phyloP scores from a whole-genome alignment of 2,329 filamentous ascomycete species.

The Colletotrichum shisoi region DNA sequence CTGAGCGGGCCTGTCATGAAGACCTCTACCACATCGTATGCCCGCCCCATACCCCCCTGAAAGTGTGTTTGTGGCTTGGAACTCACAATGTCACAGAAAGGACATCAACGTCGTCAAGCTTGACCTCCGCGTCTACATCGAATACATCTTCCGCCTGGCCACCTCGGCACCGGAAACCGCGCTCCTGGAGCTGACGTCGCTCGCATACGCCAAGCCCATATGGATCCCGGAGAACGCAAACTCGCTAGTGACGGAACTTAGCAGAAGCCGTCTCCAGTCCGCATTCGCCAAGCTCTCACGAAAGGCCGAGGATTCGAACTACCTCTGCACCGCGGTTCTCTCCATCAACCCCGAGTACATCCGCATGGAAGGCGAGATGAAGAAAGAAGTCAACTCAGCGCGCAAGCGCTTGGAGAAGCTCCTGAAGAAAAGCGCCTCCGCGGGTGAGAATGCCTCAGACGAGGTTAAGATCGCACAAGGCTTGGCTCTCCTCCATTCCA shows the following conservation, averaged over 20 bases:
- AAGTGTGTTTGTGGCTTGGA: conserved; percentile 41
- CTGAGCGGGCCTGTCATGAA: conserved; percentile 44
- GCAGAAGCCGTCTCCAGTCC: conserved; percentile 65
- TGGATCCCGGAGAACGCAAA: conserved; percentile 40
- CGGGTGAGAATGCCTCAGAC: conserved; percentile 46
- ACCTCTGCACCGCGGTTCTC: conserved; percentile 63
- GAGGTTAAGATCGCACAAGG: conserved; percentile 63
- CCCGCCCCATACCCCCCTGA: conserved; percentile 23
- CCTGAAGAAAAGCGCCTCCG: conserved; percentile 50
- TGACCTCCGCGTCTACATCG: conserved; percentile 59
- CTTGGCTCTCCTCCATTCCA: conserved; percentile 80
- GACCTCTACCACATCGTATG: conserved; percentile 45
- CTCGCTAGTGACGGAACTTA: conserved; percentile 55
- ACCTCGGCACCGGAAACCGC: conserved; percentile 51
- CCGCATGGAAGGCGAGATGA: conserved; percentile 63
- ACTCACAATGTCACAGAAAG: conserved; percentile 46
- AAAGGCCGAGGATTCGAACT: conserved; percentile 60
- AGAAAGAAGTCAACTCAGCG: conserved; percentile 61
- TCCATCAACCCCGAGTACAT: conserved; percentile 62
- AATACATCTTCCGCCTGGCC: conserved; percentile 63
- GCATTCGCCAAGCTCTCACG: conserved; percentile 66
- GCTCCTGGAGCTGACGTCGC: conserved; percentile 61
- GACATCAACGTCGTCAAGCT: conserved; percentile 50
- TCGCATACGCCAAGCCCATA: conserved; percentile 63
- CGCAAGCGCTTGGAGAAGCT: conserved; percentile 62